These are phyloP conservation scores for Hypocreales sp. DNA, from an alignment of 2,329 filamentous ascomycete species.

Conservation along the genomic window DNA sequence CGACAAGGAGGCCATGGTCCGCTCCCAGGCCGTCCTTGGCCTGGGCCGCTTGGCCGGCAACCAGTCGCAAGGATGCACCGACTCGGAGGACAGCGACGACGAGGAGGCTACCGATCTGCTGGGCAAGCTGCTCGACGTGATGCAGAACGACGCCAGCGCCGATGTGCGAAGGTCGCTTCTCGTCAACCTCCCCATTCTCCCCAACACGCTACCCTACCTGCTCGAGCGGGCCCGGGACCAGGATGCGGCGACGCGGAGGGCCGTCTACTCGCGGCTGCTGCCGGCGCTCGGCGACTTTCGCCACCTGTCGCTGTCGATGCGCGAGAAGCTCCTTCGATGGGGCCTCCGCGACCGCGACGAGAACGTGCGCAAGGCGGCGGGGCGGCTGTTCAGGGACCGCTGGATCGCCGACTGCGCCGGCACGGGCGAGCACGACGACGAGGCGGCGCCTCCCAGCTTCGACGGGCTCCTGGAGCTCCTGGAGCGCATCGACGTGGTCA, in stretches of 20 bases:
- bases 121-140: slow-evolving; percentile 69
- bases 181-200: slow-evolving; percentile 76
- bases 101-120: slow-evolving; percentile 53
- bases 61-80: slow-evolving; percentile 52
- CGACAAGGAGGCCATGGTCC: slow-evolving; percentile 87
- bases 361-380: slow-evolving; percentile 81
- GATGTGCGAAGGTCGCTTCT: slow-evolving; percentile 83
- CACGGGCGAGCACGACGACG: slow-evolving; percentile 33
- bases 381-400: slow-evolving; percentile 78
- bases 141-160: slow-evolving; percentile 88
- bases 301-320: slow-evolving; percentile 81
- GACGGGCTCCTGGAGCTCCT: slow-evolving; percentile 81
- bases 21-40: slow-evolving; percentile 81
- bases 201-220: slow-evolving; percentile 69
- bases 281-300: slow-evolving; percentile 88
- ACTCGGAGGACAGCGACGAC: slow-evolving; percentile 54
- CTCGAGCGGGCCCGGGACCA: slow-evolving; percentile 83
- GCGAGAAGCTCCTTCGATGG: slow-evolving; percentile 92
- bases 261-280: slow-evolving; percentile 74
- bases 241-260: slow-evolving; percentile 68
- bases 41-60: slow-evolving; percentile 74
- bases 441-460: slow-evolving; percentile 50
- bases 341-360: slow-evolving; percentile 88
- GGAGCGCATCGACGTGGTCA: slow-evolving; percentile 85
- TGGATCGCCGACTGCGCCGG: slow-evolving; percentile 95